Conservation (phyloP, 345 rosid species). For the Pugionium cornutum region DNA sequence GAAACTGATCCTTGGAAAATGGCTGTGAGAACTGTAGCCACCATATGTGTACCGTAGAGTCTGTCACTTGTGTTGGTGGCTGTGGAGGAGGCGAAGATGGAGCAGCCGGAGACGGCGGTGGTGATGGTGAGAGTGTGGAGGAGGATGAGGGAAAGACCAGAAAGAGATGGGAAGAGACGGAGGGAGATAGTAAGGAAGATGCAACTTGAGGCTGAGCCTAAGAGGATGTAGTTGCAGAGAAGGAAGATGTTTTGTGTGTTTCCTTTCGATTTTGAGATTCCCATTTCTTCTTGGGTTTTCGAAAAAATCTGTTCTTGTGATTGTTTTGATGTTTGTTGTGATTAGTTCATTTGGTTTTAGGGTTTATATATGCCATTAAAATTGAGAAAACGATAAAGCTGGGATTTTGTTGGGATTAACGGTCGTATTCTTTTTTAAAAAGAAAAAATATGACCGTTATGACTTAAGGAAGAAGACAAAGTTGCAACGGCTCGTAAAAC, state of each 20-base stretch:
- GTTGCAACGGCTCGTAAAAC: constrained; percentile 19
- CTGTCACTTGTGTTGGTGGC: constrained; percentile 36
- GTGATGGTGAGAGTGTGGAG: constrained; percentile 48
- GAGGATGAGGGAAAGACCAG: constrained; percentile 45
- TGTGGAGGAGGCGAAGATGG: constrained; percentile 48
- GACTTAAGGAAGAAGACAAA: constrained; percentile 5
- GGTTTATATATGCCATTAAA: no score
- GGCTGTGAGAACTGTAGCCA: constrained; percentile 72
- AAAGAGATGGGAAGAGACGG: constrained; percentile 72
- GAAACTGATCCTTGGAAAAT: constrained; percentile 89
- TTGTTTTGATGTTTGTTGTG: not conserved
- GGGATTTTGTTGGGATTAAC: constrained; percentile 31
- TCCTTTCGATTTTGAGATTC: constrained; percentile 48
- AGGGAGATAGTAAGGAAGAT: constrained; percentile 87
- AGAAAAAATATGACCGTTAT: constrained; percentile 35
- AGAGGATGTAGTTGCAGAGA: constrained; percentile 79
- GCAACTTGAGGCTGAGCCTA: constrained; percentile 89
- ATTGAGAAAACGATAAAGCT: constrained; percentile 11
- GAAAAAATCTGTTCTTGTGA: no score
- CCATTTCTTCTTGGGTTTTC: constrained; percentile 28
- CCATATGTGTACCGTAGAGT: constrained; percentile 87
- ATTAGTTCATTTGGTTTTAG: constrained; percentile 9
- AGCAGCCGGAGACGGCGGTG: constrained; percentile 71
- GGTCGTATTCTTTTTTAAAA: constrained; percentile 27
- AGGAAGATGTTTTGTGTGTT: constrained; percentile 76